Percentiles rank a stretch among this genome's conserved stretches.
Conservation (phyloP, 768 basidiomycete species). For the Amanita exitialis region DNA sequence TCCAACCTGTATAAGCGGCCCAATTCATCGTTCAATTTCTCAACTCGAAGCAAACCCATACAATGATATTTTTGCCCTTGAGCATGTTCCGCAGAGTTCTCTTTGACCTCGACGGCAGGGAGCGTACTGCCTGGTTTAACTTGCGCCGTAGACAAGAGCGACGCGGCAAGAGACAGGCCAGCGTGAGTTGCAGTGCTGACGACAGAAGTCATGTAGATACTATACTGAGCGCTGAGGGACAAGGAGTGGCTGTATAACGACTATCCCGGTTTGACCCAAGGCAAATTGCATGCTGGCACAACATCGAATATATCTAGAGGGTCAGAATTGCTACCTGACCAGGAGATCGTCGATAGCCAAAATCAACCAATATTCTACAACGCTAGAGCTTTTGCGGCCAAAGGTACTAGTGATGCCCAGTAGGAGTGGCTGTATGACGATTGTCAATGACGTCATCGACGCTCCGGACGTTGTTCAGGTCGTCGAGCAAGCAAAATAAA, state of each 20-base stretch:
- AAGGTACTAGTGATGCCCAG: conserved; percentile 95
- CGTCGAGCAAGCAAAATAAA: conserved; percentile 1
- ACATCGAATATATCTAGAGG: conserved; percentile 59
- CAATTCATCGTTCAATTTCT: neutral
- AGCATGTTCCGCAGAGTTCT: conserved; percentile 41
- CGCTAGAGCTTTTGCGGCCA: conserved; percentile 73
- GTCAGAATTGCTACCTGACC: conserved; percentile 51
- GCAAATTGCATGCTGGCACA: conserved; percentile 42
- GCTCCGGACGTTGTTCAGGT: too few relatives aligned
- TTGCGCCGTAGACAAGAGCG: conserved; percentile 36
- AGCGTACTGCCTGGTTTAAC: conserved; percentile 39
- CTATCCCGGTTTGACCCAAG: conserved; percentile 82
- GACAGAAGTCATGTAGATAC: conserved; percentile 45
- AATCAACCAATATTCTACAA: conserved; percentile 49
- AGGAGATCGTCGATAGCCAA: conserved; percentile 34
- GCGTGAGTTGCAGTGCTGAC: conserved; percentile 35
- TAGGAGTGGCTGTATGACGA: neutral
- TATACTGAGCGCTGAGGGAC: too few relatives aligned
- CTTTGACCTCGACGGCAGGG: conserved; percentile 45
- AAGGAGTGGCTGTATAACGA: conserved; percentile 18
- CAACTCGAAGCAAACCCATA: conserved; percentile 18
- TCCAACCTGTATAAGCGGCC: conserved; percentile 35
- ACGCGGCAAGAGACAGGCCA: conserved; percentile 45
- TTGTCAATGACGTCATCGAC: conserved; percentile 3
- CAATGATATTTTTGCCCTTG: conserved; percentile 55